Evolutionary conservation across 2,329 filamentous ascomycete genomes (phyloP).

Genomic region (Hymenoscyphus albidus): DNA sequence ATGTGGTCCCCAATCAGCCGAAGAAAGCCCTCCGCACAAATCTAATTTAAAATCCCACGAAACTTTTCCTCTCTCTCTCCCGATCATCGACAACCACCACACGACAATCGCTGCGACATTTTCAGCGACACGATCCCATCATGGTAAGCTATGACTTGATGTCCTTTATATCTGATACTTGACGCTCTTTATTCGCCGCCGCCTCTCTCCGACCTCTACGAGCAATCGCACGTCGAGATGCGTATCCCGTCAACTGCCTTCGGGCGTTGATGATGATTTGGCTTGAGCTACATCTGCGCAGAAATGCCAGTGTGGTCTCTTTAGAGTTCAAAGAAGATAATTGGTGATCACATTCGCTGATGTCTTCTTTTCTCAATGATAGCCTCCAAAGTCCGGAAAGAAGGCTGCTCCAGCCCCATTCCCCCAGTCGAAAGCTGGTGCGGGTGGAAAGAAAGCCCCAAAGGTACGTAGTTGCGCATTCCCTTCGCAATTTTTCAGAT

Average conservation of each 20-base stretch:
- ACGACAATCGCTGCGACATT: slow-evolving; percentile 36
- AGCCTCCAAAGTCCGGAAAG: slow-evolving; percentile 98
- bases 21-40: slow-evolving; percentile 15
- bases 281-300: slow-evolving; percentile 54
- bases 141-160: slow-evolving; percentile 55
- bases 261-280: slow-evolving; percentile 53
- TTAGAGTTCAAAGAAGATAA: slow-evolving; percentile 90
- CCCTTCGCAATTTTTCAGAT: slow-evolving; percentile 5
- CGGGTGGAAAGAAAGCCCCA: slow-evolving; percentile 80
- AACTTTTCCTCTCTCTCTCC: slow-evolving; percentile 16
- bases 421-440: slow-evolving; percentile 84
- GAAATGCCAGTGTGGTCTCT: slow-evolving; percentile 54
- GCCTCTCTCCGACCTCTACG: slow-evolving; percentile 38
- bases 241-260: slow-evolving; percentile 32
- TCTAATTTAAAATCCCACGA: slow-evolving; percentile 24
- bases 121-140: slow-evolving; percentile 45
- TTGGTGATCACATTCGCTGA: slow-evolving; percentile 82
- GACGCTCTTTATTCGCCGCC: slow-evolving; percentile 30
- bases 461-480: slow-evolving; percentile 68
- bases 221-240: slow-evolving; percentile 38
- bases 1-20: slow-evolving; percentile 17
- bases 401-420: slow-evolving; percentile 97
- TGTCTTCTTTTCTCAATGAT: slow-evolving; percentile 99
- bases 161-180: slow-evolving; percentile 19
- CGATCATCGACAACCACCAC: slow-evolving; percentile 32